These are phyloP conservation scores for Thermochaetoides thermophila DNA, from an alignment of 495 filamentous ascomycete species.

Conservation along the genomic window DNA sequence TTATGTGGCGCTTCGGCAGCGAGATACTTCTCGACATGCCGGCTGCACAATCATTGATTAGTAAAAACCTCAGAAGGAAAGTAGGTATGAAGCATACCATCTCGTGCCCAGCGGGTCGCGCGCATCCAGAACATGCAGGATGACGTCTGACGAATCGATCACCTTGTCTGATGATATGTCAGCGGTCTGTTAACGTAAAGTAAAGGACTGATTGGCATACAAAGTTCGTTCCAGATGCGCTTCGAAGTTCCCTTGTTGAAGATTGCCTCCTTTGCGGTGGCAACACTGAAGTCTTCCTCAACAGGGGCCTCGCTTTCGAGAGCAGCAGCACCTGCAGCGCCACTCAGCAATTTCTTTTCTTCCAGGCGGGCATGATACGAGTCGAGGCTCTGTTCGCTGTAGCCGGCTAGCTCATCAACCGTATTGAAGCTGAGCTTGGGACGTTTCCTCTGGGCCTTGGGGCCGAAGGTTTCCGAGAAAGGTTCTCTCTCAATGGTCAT, in stretches of 20 bases:
- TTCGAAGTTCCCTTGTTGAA: constrained; percentile 91
- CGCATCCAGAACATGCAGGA: constrained; percentile 89
- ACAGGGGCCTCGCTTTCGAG: constrained; percentile 31
- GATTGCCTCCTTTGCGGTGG: constrained; percentile 68
- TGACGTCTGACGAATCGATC: constrained; percentile 89
- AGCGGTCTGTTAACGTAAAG: neutral
- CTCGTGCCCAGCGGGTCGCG: constrained; percentile 82
- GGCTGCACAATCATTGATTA: no score
- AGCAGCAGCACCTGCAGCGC: constrained; percentile 43
- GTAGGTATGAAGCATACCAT: constrained; percentile 26
- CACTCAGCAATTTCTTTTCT: constrained; percentile 54
- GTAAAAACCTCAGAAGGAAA: neutral
- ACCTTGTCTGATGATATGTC: constrained; percentile 46
- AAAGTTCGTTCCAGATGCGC: constrained; percentile 97
- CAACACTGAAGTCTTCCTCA: constrained; percentile 37
- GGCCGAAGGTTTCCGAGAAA: constrained; percentile 82
- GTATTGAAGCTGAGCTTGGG: constrained; percentile 73
- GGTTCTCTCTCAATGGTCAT: constrained; percentile 78
- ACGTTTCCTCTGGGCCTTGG: constrained; percentile 81
- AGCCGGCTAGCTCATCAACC: constrained; percentile 66
- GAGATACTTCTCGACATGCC: constrained; percentile 87
- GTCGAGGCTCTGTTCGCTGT: constrained; percentile 63
- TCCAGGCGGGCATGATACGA: constrained; percentile 64
- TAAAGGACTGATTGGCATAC: constrained; percentile 18
- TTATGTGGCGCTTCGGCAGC: constrained; percentile 88